Conservation (phyloP, 1,139 yeast genomes). For the Pichia cactophila region DNA sequence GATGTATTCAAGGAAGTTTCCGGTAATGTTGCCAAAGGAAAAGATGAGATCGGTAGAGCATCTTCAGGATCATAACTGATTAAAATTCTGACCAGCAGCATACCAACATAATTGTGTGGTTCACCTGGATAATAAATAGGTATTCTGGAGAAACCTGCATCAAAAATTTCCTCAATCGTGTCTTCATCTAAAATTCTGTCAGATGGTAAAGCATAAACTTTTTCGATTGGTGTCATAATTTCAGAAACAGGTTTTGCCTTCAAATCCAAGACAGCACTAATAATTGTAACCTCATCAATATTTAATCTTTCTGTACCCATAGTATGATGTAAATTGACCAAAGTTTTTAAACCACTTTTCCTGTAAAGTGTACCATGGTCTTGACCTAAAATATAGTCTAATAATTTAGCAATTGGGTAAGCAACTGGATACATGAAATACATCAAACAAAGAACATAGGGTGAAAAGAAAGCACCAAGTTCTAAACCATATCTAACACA, state of each 20-base stretch:
- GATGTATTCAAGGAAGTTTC: constrained; percentile 91
- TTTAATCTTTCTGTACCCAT: constrained; percentile 94
- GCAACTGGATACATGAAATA: constrained; percentile 88
- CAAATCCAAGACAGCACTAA: constrained; percentile 86
- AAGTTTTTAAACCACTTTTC: constrained; percentile 84
- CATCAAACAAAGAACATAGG: constrained; percentile 81
- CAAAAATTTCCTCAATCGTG: constrained; percentile 82
- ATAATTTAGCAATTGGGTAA: constrained; percentile 75
- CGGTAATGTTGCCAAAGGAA: constrained; percentile 93
- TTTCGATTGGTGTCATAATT: constrained; percentile 91
- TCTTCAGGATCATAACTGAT: constrained; percentile 97
- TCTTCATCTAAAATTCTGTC: constrained; percentile 77
- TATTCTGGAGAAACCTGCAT: constrained; percentile 90
- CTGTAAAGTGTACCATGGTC: constrained; percentile 95
- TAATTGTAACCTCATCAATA: constrained; percentile 93
- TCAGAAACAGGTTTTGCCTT: constrained; percentile 82
- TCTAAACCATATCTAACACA: constrained; percentile 90
- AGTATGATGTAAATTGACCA: constrained; percentile 86
- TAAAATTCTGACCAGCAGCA: constrained; percentile 85
- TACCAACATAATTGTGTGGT: constrained; percentile 87
- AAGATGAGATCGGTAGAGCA: constrained; percentile 82
- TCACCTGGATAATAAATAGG: constrained; percentile 93
- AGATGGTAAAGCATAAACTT: constrained; percentile 84
- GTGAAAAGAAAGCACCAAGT: constrained; percentile 85
- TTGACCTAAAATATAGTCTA: constrained; percentile 83